Base-by-base conservation (phyloP, 305 asterid species). In the Salvia sclarea region DNA sequence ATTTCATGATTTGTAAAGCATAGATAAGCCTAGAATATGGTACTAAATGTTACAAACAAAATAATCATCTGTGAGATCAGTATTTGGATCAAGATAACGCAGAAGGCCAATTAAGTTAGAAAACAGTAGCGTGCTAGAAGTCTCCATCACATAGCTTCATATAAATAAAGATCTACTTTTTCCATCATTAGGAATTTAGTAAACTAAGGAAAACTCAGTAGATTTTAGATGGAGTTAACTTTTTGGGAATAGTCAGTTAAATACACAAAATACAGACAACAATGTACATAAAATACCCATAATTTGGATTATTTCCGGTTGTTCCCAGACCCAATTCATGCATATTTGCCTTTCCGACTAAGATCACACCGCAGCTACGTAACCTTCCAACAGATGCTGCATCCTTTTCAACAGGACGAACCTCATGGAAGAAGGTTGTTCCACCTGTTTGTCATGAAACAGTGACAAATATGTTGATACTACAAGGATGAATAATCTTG, bases 301-400 rank as follows among this genome's bases (percentile, higher is more conserved):
- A 54, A 75, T 94, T 91, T 78, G 99, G 87, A 76, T 94, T 94
- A 72, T 86, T 91, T 82, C 99, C 99, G 20, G 98, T 87, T 3
- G 96, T 88, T 31, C 99, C 98, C 80, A 94, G 66, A 55, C 99
- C 99, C 78, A 94, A 64, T 76, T 94, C 99, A 84, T 94, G 97
- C 99, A 94, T 94, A 83, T 91, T 94, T 64, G 99, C 99, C 76
- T 94, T 94, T 69, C 99, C 99, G 68, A 91, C 99, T 45, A 94
- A 86, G 70, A 94, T 76, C 68, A 75, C 98, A 65, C 98, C 99
- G 75, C 97, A 91, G 44, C 86, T 78, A 17, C 99, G 95, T 76
- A 94, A 76, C 71, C 85, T 85, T 81, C 85, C 86, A 55, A 88
- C 94, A 58, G 82, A 85, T 58, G 56, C 80, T 33, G 97, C 98